A percentile compares a stretch with the other conserved stretches of the same genome.
These are phyloP conservation scores for Lachancea dasiensis DNA, from an alignment of 805 yeast genomes.

Conservation along the genomic window DNA sequence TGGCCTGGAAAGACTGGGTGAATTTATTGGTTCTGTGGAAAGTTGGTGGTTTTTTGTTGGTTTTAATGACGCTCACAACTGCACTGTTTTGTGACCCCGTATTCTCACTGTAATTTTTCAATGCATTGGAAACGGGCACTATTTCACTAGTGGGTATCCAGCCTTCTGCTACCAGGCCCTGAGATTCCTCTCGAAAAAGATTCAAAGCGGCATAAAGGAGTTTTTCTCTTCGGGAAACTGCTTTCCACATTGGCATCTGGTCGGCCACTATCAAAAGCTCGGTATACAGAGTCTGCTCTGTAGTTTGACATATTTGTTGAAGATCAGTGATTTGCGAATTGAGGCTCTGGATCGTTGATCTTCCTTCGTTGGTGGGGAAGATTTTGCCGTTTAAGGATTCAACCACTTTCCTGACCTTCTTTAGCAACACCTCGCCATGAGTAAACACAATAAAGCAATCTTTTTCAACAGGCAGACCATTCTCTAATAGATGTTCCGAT, in stretches of 20 bases:
- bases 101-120: slow-evolving; percentile 42
- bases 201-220: slow-evolving; percentile 70
- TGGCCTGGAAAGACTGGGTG: slow-evolving; percentile 85
- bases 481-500: slow-evolving; percentile 61
- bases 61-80: slow-evolving; percentile 52
- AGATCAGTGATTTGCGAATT: slow-evolving; percentile 48
- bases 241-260: slow-evolving; percentile 70
- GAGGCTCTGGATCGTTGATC: slow-evolving; percentile 35
- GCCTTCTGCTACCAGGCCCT: slow-evolving; percentile 91
- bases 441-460: slow-evolving; percentile 85
- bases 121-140: slow-evolving; percentile 53
- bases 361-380: slow-evolving; percentile 37
- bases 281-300: slow-evolving; percentile 61
- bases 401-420: slow-evolving; percentile 73
- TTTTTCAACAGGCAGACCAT: slow-evolving; percentile 51
- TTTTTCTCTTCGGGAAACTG: slow-evolving; percentile 67
- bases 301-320: slow-evolving; percentile 54
- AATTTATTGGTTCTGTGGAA: slow-evolving; percentile 92
- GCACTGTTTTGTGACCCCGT: slow-evolving; percentile 45
- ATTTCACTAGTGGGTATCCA: slow-evolving; percentile 89
- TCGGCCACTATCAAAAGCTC: slow-evolving; percentile 76
- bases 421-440: slow-evolving; percentile 73
- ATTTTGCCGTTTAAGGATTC: slow-evolving; percentile 85
- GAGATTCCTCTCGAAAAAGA: slow-evolving; percentile 74
- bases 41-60: slow-evolving; percentile 90